Conservation (phyloP, 306 rosid species). For the Pyrus communis region DNA sequence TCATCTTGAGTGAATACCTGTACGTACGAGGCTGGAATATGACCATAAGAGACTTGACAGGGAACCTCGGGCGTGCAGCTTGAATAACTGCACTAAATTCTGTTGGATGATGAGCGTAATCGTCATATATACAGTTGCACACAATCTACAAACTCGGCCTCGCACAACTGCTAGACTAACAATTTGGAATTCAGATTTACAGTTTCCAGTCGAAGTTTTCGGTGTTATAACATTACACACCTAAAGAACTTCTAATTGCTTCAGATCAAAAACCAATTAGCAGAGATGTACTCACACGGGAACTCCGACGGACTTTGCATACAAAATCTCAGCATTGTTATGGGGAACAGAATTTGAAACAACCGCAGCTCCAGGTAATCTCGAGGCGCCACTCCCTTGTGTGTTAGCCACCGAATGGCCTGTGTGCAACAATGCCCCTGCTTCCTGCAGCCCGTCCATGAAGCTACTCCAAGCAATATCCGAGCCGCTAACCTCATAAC, state of each 20-base stretch:
- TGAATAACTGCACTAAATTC: constrained; percentile 30
- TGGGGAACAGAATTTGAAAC: background rate
- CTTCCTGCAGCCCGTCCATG: constrained; percentile 19
- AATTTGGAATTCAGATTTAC: background rate
- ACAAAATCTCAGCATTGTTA: background rate
- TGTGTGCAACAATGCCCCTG: constrained; percentile 14
- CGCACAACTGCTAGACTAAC: background rate
- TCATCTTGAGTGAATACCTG: constrained; percentile 9
- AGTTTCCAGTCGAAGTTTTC: too few relatives aligned
- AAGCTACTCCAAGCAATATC: constrained; percentile 26
- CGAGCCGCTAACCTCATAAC: constrained; percentile 29
- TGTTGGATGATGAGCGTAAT: constrained; percentile 33
- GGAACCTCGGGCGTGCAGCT: constrained; percentile 27
- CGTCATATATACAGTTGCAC: constrained; percentile 1
- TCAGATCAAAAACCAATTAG: background rate
- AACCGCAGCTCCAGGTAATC: constrained; percentile 13
- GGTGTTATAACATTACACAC: background rate
- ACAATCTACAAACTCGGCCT: background rate
- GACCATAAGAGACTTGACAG: constrained; percentile 10
- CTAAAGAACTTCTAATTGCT: background rate
- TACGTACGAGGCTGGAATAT: constrained; percentile 32
- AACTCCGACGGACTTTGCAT: constrained; percentile 18
- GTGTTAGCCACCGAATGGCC: constrained; percentile 21
- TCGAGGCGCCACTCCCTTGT: background rate
- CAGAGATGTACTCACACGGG: constrained; percentile 16